Evolutionary conservation across 139 green algal species (phyloP).

Genomic region (Chlamydomonas sp.): DNA sequence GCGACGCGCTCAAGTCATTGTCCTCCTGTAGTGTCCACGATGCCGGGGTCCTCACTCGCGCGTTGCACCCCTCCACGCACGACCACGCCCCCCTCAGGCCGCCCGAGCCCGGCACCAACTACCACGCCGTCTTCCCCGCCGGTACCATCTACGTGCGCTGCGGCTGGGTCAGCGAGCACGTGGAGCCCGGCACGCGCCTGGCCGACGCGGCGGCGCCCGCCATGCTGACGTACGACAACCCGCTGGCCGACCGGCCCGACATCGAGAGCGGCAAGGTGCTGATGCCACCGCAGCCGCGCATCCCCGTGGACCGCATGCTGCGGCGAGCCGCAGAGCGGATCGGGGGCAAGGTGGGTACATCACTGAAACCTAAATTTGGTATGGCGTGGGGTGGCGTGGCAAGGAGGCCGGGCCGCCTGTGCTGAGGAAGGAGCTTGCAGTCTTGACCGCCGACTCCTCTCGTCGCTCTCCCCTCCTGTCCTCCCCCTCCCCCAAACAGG

Average conservation of each 20-base stretch:
- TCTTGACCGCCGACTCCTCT: background rate
- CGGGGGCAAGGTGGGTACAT: constrained; percentile 44
- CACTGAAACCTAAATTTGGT: no score
- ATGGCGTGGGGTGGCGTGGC: no score
- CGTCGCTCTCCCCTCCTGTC: background rate
- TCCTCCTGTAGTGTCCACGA: no score
- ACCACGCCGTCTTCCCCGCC: constrained; percentile 51
- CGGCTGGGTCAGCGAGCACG: constrained; percentile 57
- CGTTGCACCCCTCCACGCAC: background rate
- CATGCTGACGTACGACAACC: constrained; percentile 44
- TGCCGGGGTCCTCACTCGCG: no score
- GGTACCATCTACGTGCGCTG: constrained; percentile 61
- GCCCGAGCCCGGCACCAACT: constrained; percentile 4
- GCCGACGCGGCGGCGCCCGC: constrained; percentile 6
- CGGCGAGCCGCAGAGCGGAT: constrained; percentile 52
- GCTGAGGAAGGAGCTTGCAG: background rate
- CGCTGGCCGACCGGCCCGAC: constrained; percentile 41
- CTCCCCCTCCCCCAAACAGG: constrained; percentile 27
- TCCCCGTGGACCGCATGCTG: constrained; percentile 55
- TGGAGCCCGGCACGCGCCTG: constrained; percentile 13
- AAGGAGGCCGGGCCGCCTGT: no score
- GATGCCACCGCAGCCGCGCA: constrained; percentile 58
- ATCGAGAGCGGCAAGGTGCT: constrained; percentile 52
- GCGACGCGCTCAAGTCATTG: no score
- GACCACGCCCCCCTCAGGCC: background rate